phyloP scores from a whole-genome alignment of 163 green algal genomes.

The Scenedesmus sp. region DNA sequence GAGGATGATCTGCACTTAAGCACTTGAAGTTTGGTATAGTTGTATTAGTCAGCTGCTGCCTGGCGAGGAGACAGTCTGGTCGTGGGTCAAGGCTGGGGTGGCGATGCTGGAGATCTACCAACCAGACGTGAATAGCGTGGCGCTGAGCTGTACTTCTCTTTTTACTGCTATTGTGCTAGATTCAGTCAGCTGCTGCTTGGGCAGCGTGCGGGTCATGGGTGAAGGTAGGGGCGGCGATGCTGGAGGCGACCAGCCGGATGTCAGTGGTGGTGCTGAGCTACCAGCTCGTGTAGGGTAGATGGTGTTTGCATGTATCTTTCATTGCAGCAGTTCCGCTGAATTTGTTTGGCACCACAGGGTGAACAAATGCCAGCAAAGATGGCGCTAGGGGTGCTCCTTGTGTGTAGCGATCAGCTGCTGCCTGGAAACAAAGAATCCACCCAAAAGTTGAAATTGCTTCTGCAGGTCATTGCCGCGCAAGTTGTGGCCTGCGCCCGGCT shows the following conservation, averaged over 20 bases:
- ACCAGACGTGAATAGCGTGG: background rate
- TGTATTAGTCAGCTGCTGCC: background rate
- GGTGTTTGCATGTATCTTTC: background rate
- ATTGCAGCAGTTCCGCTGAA: too few relatives aligned
- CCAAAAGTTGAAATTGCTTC: too few relatives aligned
- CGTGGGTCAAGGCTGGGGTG: background rate
- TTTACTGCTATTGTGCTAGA: too few relatives aligned
- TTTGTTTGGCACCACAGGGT: too few relatives aligned
- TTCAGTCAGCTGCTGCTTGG: too few relatives aligned
- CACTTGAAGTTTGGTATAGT: too few relatives aligned
- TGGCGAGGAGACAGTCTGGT: background rate
- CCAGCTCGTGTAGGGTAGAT: background rate
- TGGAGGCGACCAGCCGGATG: too few relatives aligned
- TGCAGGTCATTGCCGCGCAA: background rate
- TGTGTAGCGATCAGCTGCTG: background rate
- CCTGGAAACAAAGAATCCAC: background rate
- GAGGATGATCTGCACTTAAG: background rate
- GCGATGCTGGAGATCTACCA: background rate
- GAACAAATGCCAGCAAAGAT: too few relatives aligned
- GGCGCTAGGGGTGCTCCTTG: too few relatives aligned
- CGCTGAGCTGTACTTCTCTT: background rate
- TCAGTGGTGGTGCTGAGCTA: background rate
- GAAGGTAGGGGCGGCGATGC: too few relatives aligned
- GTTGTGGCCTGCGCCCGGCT: background rate
- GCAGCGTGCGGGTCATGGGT: too few relatives aligned